A percentile compares a stretch with the other conserved stretches of the same genome.
phyloP scores from a whole-genome alignment of 345 rosid species.

The Draba incana region DNA sequence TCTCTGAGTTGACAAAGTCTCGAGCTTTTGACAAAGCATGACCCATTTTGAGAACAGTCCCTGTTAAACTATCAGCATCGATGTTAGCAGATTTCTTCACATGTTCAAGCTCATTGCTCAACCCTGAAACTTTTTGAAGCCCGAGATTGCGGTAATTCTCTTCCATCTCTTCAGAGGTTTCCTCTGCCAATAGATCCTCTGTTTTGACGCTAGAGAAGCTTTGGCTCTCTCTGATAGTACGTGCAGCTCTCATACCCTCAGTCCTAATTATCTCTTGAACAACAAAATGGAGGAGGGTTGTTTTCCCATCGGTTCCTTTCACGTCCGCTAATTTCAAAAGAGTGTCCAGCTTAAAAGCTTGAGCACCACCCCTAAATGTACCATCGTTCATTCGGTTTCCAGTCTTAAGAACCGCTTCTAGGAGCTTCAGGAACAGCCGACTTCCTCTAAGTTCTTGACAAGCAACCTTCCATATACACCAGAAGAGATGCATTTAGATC shows the following conservation, averaged over 20 bases:
- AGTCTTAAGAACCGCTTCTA: conserved; percentile 98
- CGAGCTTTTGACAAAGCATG: conserved; percentile 55
- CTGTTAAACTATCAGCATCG: conserved; percentile 80
- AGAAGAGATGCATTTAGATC: conserved; percentile 15
- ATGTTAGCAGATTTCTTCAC: conserved; percentile 87
- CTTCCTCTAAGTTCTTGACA: conserved; percentile 86
- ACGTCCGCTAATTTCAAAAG: conserved; percentile 93
- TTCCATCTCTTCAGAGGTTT: conserved; percentile 58
- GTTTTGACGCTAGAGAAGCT: conserved; percentile 71
- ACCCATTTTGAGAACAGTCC: conserved; percentile 72
- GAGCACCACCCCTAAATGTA: conserved; percentile 96
- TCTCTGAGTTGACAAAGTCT: conserved; percentile 71
- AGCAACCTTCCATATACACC: conserved; percentile 60
- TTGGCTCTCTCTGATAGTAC: conserved; percentile 64
- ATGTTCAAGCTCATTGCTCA: conserved; percentile 78
- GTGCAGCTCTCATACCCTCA: conserved; percentile 91
- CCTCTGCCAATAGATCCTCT: conserved; percentile 73
- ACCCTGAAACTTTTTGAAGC: conserved; percentile 75
- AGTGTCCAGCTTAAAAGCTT: conserved; percentile 97
- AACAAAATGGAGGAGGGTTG: conserved; percentile 94
- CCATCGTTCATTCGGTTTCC: conserved; percentile 99
- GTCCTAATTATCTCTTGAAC: conserved; percentile 91
- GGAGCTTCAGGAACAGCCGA: conserved; percentile 86
- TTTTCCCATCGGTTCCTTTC: conserved; percentile 95
- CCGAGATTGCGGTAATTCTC: conserved; percentile 74